Conservation (phyloP, 306 rosid genomes). For the Coriaria nepalensis region DNA sequence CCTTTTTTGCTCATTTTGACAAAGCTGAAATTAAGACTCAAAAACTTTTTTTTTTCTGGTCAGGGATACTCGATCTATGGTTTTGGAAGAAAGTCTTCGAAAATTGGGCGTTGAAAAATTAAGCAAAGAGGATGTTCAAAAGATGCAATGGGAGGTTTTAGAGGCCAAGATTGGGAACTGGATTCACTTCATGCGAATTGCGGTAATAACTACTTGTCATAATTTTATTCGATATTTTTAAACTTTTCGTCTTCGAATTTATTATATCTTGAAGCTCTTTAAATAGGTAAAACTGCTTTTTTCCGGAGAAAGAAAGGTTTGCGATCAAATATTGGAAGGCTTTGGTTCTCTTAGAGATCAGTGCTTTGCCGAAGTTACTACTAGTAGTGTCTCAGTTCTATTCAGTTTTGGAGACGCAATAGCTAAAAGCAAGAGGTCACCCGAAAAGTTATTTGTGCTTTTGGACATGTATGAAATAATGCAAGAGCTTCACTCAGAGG, state of each 20-base stretch:
- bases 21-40: too few species aligned
- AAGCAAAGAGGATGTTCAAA: constrained; percentile 92
- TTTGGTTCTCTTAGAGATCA: constrained; percentile 77
- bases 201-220: constrained; percentile 40
- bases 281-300: constrained; percentile 79
- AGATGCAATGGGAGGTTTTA: constrained; percentile 93
- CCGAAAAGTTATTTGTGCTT: constrained; percentile 88
- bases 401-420: constrained; percentile 96
- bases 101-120: constrained; percentile 94
- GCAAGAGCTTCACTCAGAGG: constrained; percentile 97
- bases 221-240: background rate
- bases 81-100: constrained; percentile 81
- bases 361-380: constrained; percentile 87
- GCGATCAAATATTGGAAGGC: constrained; percentile 81
- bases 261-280: constrained; percentile 15
- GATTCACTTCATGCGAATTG: constrained; percentile 98
- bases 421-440: constrained; percentile 93
- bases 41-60: constrained; percentile 15
- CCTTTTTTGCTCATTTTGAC: too few species aligned
- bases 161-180: constrained; percentile 98
- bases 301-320: constrained; percentile 90
- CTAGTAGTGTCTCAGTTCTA: constrained; percentile 71
- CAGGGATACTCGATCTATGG: constrained; percentile 75
- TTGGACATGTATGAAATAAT: constrained; percentile 97
- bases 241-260: background rate